These are phyloP conservation scores for Plicaturopsis crispa DNA, from an alignment of 768 basidiomycete genomes.

Conservation along the genomic window DNA sequence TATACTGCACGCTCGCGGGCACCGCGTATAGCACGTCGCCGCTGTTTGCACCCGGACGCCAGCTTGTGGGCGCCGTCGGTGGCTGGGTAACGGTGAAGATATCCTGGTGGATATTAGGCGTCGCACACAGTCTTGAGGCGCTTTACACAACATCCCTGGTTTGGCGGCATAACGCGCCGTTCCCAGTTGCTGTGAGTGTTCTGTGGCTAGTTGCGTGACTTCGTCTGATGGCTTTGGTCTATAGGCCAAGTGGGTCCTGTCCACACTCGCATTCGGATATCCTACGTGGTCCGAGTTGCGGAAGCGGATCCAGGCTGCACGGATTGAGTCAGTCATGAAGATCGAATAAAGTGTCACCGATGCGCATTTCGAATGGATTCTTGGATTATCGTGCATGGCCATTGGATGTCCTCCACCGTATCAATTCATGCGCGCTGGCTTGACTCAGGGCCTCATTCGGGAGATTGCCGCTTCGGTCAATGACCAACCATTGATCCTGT, in stretches of 20 bases:
- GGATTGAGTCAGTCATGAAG: conserved; percentile 81
- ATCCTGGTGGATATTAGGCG: conserved; percentile 3
- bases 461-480: no score
- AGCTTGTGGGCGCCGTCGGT: conserved; percentile 9
- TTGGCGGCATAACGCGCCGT: conserved; percentile 15
- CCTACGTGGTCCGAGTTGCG: conserved; percentile 49
- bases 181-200: conserved; percentile 14
- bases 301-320: conserved; percentile 51
- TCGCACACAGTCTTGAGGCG: conserved; percentile 16
- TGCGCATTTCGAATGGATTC: no score
- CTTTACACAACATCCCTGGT: conserved; percentile 23
- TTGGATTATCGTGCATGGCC: no score
- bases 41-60: conserved; percentile 16
- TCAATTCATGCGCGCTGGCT: no score
- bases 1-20: conserved; percentile 24
- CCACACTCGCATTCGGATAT: conserved; percentile 46
- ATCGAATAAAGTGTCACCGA: no score
- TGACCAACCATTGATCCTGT: no score
- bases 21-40: conserved; percentile 13
- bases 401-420: no score
- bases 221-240: not conserved
- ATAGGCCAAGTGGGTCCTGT: conserved; percentile 46
- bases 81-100: conserved; percentile 10
- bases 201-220: no score
- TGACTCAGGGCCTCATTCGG: no score